Evolutionary conservation across 768 basidiomycete species (phyloP), one percentile per base, ranked within the genome.

Genomic region (Termitomyces sp.): DNA sequence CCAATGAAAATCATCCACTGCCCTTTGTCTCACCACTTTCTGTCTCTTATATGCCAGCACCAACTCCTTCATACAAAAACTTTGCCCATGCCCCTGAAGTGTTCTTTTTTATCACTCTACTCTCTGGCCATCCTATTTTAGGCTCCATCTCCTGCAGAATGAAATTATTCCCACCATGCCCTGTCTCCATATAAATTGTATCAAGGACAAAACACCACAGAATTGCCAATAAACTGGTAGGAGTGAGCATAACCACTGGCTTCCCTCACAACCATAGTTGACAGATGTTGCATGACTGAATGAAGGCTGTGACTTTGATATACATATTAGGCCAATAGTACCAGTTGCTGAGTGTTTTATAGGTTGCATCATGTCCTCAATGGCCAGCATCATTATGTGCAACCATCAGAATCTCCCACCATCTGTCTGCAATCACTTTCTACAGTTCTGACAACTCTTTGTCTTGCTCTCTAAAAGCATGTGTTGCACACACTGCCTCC

Each of bases 281-380:
- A n/a, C n/a, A n/a, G n/a, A n/a, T n/a, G 14, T 68, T 58, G 60
- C 74, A 77, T 0, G 71, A 72, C 2, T 64, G 53, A 0, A 75
- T 62, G 37, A 69, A 73, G 48, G 64, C 72, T 1, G 61, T 40
- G 7, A 73, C 48, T 10, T 71, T 59, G 14, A 65, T 57, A 38
- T 66, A 63, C 68, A 74, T 68, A 51, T 70, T 66, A 0, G 71
- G 75, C 76, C 75, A 76, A 60, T 71, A 74, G 34, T 65, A 71
- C 0, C 65, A 57, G 5, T 73, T 64, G 0, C 35, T 16, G 1
- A 73, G 57, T 23, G 55, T 42, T 5, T 44, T 37, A 51, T 65
- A 70, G 0, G 66, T 67, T 0, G 69, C 56, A 23, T 74, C 67
- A 0, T 66, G 54, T 23, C 71, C 72, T 37, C 66, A 53, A 54